Evolutionary conservation across 495 filamentous ascomycete genomes (phyloP), one percentile per base, ranked within the genome.

Genomic region (Penicillium manginii): DNA sequence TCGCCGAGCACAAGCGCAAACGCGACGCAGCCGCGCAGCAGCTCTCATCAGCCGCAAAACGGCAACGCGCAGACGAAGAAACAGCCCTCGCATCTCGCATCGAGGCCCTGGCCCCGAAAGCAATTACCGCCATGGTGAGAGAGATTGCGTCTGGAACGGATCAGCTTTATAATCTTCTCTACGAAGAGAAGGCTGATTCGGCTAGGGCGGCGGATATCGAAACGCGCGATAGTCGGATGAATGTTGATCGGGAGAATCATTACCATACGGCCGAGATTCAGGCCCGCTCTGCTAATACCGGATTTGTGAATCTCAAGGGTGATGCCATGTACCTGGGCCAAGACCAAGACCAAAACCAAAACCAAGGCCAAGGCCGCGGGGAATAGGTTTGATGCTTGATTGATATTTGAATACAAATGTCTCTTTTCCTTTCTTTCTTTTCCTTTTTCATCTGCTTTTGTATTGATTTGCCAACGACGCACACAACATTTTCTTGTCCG

Each of bases 1-100:
- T 86, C 50, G 81, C 84, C 52, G 72, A 80, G 39, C 68, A 79
- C 52, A 83, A 80, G 61, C 71, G 74, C 22, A 79, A 83, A 47
- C 66, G 79, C 46, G 69, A 73, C 29, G 60, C 68, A 9, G 70
- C 77, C 21, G 61, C 57, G 50, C 63, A 68, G 40, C 60, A 64
- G n/a, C n/a, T n/a, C n/a, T n/a, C n/a, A n/a, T n/a, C n/a, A 49
- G 64, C 56, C 15, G 60, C 26, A 8, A 29, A 29, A 29, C 26
- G 26, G 6, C 26, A 7, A 29, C 26, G 26, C 9, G 26, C 26
- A 29, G 62, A 69, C 57, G 61, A 64, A 46, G 59, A 74, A 40
- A 58, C 73, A 46, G 68, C 58, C 4, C 72, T 83, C 43, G 71
- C 72, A 29, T 58, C 64, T 5, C 75, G 76, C 39, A 66, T 83